Base-by-base conservation (phyloP, 1,139 yeast species). In the Yamadazyma diddensiae region DNA sequence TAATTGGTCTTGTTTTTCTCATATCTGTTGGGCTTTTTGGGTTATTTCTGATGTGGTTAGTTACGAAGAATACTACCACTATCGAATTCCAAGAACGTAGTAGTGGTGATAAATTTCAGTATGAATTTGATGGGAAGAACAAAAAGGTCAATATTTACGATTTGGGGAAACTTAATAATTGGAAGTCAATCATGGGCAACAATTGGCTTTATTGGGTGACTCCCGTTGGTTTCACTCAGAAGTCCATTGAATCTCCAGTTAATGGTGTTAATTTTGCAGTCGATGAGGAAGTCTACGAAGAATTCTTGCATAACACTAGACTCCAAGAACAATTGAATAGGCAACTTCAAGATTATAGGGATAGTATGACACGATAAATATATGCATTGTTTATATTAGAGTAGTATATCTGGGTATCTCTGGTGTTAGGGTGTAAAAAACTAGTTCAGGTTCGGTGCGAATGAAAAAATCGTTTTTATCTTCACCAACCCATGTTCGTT, bases 141-240 rank as follows among this genome's bases (percentile, higher is more conserved):
- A 49, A 62, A 8, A 46, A 71, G 11, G 83, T 81, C 2, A 86
- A 92, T 55, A 68, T 86, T 4, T 92, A 79, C 54, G 87, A 90
- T 54, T 51, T 92, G 25, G 97, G 97, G 1, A 52, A 53, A 6
- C 40, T 49, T 35, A 50, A 49, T 17, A 92, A 92, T 53, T 79
- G 90, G 82, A 43, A 53, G 13, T 67, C 72, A 11, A 73, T 86
- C 1, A 82, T 92, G 94, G 98, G 98, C 0, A 43, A 55, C 2
- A 53, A 59, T 2, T 68, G 78, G 72, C 34, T 44, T 13, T 77
- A 79, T 39, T 88, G 97, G 97, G 21, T 82, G 3, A 50, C 88
- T 1, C 97, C 98, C 0, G 49, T 83, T 0, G 27, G 43, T 4
- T 57, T 59, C 5, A 52, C 63, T 3, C 36, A 46, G 30, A 35